Evolutionary conservation across 2,329 filamentous ascomycete genomes (phyloP).

Genomic region (Penicillium sp.): DNA sequence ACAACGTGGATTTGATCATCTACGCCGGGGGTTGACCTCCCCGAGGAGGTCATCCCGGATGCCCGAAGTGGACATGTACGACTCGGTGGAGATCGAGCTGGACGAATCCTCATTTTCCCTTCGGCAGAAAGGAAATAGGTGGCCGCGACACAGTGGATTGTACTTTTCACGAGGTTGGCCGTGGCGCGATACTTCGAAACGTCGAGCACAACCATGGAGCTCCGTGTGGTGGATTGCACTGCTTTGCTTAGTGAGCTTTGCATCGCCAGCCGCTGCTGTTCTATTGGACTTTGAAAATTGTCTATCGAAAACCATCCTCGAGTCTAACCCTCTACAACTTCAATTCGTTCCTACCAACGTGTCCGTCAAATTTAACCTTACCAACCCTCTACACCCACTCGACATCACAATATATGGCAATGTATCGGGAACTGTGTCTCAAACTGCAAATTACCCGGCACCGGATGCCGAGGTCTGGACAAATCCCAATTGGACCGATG

Average conservation of each 20-base stretch:
- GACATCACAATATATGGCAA: constrained; percentile 85
- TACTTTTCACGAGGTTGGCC: constrained; percentile 12
- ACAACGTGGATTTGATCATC: constrained; percentile 39
- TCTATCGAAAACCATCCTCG: constrained; percentile 59
- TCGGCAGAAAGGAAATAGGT: constrained; percentile 2
- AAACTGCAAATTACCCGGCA: constrained; percentile 56
- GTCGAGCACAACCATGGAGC: constrained; percentile 10
- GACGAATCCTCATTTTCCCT: constrained; percentile 4
- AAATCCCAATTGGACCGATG: constrained; percentile 59
- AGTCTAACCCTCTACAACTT: constrained; percentile 60
- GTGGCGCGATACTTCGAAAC: constrained; percentile 25
- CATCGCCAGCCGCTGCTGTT: constrained; percentile 58
- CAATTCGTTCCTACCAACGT: constrained; percentile 78
- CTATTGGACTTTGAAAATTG: constrained; percentile 83
- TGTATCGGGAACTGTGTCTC: constrained; percentile 68
- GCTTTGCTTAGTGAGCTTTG: constrained; percentile 22
- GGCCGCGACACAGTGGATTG: constrained; percentile 9
- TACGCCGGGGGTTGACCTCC: constrained; percentile 42
- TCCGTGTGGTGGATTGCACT: constrained; percentile 18
- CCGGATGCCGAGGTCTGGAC: constrained; percentile 60
- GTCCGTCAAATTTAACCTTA: constrained; percentile 69
- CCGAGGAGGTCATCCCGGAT: constrained; percentile 40
- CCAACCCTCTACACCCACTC: constrained; percentile 61
- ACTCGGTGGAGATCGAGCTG: constrained; percentile 21
- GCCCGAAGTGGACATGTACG: constrained; percentile 32